Evolutionary conservation across 495 filamentous ascomycete species (phyloP).

Genomic region (Margaritispora aquatica): DNA sequence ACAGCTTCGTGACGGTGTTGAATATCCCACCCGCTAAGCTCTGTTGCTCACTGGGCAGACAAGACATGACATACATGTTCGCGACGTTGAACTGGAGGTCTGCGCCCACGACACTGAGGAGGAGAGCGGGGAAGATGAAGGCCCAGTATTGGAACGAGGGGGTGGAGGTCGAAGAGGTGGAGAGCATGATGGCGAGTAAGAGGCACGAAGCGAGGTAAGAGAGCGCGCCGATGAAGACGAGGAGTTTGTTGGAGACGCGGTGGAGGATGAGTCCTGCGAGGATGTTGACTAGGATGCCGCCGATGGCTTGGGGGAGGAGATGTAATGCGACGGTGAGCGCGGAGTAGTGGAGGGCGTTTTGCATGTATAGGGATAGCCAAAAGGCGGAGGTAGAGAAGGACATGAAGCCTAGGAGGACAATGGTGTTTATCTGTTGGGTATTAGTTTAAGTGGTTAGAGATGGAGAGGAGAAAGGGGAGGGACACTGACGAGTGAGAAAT

Average conservation of each 20-base stretch:
- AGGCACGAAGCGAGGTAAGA: conserved; percentile 38
- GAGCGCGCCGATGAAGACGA: conserved; percentile 41
- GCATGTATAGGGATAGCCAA: conserved; percentile 51
- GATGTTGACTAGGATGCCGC: conserved; percentile 42
- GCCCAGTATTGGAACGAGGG: no score
- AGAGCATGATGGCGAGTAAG: conserved; percentile 34
- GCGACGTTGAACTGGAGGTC: conserved; percentile 58
- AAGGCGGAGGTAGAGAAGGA: conserved; percentile 43
- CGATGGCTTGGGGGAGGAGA: conserved; percentile 49
- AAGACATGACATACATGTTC: conserved; percentile 53
- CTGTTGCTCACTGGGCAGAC: conserved; percentile 47
- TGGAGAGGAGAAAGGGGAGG: background rate
- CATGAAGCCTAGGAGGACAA: conserved; percentile 46
- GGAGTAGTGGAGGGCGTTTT: conserved; percentile 41
- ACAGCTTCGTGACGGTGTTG: conserved; percentile 48
- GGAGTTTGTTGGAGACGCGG: conserved; percentile 40
- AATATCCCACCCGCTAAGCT: conserved; percentile 53
- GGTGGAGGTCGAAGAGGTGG: conserved; percentile 21
- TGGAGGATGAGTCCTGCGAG: conserved; percentile 44
- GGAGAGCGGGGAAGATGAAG: conserved; percentile 48
- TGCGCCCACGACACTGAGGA: conserved; percentile 47
- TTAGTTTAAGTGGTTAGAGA: background rate
- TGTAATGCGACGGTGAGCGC: conserved; percentile 47
- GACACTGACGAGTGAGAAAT: conserved; percentile 43
- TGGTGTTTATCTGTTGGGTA: conserved; percentile 37